Evolutionary conservation across 2,329 filamentous ascomycete genomes (phyloP), one percentile per base, ranked within the genome.

Genomic region (Colletotrichum sp.): DNA sequence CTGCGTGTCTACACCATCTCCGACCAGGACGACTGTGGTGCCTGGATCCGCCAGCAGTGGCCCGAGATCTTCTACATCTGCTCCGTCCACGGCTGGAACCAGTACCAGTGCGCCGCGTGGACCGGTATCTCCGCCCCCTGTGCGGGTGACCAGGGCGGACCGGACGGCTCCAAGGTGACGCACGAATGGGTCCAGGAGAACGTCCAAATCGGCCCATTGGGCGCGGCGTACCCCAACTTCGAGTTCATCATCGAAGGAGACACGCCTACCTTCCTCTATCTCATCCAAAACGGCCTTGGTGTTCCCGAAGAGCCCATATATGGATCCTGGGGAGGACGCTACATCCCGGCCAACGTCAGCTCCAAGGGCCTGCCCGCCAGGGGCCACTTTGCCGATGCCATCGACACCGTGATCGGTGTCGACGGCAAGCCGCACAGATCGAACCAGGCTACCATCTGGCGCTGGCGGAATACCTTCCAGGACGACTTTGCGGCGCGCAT

Each of bases 11-110:
- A 91, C 79, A 82, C 90, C 43, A 91, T 92, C 70, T 91, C 89
- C 8, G 91, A 92, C 77, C 90, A 92, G 77, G 90, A 92, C 76
- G 87, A 92, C 76, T 87, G 88, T 0, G 90, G 89, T 0, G 81
- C 86, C 1, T 92, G 90, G 90, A 88, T 92, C 43, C 87, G 90
- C 18, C 81, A 84, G 61, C 86, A 84, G 4, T 92, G 87, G 75
- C 89, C 91, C 0, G 86, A 89, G 30, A 79, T 92, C 8, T 88
- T 90, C 77, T 92, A 91, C 80, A 90, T 92, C 70, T 83, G 83
- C 16, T 90, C 88, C 0, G 80, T 91, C 2, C 91, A 92, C 78
- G 89, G 86, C 8, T 92, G 87, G 86, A 89, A 89, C 77, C 83
- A 88, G 64, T 93, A 92, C 76, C 85, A 84, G 3, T 78, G 87